These are phyloP conservation scores for Schizothecium vesticola DNA, from an alignment of 495 filamentous ascomycete genomes.

Conservation along the genomic window DNA sequence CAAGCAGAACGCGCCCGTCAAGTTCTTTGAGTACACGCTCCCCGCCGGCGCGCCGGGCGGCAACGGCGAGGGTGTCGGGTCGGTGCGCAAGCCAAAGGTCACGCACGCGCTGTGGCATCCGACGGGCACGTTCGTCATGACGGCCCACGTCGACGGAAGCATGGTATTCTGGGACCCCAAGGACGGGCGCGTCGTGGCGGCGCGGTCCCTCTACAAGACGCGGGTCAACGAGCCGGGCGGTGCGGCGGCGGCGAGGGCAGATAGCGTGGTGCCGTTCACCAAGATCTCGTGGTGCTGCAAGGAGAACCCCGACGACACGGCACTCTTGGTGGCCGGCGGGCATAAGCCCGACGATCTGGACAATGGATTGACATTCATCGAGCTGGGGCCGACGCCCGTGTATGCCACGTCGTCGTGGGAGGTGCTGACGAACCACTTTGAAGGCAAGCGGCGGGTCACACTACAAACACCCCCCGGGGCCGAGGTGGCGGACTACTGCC, in stretches of 20 bases:
- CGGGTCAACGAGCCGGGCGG: slow-evolving; percentile 57
- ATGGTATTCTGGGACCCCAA: slow-evolving; percentile 92
- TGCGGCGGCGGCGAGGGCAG: slow-evolving; percentile 32
- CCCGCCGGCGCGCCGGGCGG: slow-evolving; percentile 85
- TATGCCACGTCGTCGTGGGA: slow-evolving; percentile 91
- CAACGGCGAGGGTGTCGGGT: slow-evolving; percentile 41
- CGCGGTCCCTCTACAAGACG: slow-evolving; percentile 67
- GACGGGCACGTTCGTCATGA: slow-evolving; percentile 84
- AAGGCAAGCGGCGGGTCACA: slow-evolving; percentile 61
- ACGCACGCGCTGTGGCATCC: slow-evolving; percentile 89
- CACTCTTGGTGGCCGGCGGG: slow-evolving; percentile 80
- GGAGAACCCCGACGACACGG: slow-evolving; percentile 87
- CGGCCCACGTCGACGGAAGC: slow-evolving; percentile 82
- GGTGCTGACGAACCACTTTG: slow-evolving; percentile 68
- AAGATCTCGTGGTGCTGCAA: slow-evolving; percentile 87
- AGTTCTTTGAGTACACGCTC: slow-evolving; percentile 77
- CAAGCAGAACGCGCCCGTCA: slow-evolving; percentile 73
- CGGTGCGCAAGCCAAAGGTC: slow-evolving; percentile 63
- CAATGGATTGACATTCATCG: slow-evolving; percentile 79
- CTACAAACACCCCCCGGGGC: slow-evolving; percentile 75
- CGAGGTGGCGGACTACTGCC: slow-evolving; percentile 71
- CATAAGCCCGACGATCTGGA: slow-evolving; percentile 53
- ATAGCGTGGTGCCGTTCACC: slow-evolving; percentile 56
- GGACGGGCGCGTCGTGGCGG: slow-evolving; percentile 80
- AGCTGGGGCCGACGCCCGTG: slow-evolving; percentile 80